Evolutionary conservation across 306 rosid genomes (phyloP).

Genomic region (Hippophae rhamnoides): DNA sequence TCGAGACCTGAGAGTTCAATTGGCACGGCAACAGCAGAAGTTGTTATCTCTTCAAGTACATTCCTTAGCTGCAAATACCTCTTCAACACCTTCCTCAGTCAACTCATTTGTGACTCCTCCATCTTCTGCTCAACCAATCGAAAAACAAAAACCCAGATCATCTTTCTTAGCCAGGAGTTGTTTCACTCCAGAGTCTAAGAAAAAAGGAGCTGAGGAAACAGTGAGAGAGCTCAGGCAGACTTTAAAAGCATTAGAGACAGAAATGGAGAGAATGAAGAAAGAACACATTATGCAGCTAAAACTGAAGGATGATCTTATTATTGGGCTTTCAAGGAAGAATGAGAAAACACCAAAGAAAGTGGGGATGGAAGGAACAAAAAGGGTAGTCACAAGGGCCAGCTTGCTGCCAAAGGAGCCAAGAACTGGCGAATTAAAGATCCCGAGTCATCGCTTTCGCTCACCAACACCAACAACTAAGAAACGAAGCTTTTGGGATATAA

Average conservation of each 20-base stretch:
- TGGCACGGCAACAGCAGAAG: constrained; percentile 76
- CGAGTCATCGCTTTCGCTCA: constrained; percentile 66
- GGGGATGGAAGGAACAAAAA: constrained; percentile 25
- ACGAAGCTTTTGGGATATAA: constrained; percentile 94
- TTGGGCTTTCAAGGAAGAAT: constrained; percentile 41
- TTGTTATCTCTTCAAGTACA: constrained; percentile 58
- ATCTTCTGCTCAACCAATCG: constrained; percentile 46
- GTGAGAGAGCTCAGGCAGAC: constrained; percentile 49
- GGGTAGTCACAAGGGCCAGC: constrained; percentile 46
- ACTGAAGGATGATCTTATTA: constrained; percentile 66
- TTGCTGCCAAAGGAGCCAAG: constrained; percentile 49
- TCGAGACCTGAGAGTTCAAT: constrained; percentile 62
- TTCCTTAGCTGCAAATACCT: constrained; percentile 57
- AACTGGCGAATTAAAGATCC: constrained; percentile 63
- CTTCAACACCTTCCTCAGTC: constrained; percentile 72
- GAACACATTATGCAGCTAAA: constrained; percentile 58
- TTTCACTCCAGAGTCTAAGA: constrained; percentile 74
- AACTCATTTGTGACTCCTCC: constrained; percentile 63
- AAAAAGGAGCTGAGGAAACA: constrained; percentile 51
- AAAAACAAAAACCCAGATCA: constrained; percentile 48
- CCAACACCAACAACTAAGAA: constrained; percentile 74
- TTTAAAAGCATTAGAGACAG: constrained; percentile 55
- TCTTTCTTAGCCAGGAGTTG: constrained; percentile 60
- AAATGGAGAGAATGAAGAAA: constrained; percentile 66
- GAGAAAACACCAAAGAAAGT: constrained; percentile 29